Evolutionary conservation across 2,329 filamentous ascomycete species (phyloP), one percentile per base, ranked within the genome.

Genomic region (Neonectria coccinea): DNA sequence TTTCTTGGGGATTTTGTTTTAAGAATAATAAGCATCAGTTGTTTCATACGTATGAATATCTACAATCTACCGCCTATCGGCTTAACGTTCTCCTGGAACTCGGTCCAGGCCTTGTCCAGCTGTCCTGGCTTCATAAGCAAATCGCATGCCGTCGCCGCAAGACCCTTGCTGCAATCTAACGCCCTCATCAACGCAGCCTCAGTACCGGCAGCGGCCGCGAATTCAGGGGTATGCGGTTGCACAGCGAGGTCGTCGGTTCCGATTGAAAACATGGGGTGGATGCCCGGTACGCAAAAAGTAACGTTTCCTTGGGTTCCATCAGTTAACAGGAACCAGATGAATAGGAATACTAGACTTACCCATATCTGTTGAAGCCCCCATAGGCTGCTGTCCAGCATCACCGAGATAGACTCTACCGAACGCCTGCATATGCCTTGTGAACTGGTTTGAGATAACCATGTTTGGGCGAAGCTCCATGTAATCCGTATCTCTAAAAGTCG

Each of bases 351-450:
- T 6, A 2, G 7, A 44, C 59, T 51, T 61, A 64, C 70, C 70
- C 69, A 73, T 73, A 5, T 73, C 70, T 48, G 70, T 73, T 1
- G 70, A 73, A 10, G 67, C 70, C 2, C 67, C 70, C 63, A 70
- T 71, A 0, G 70, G 67, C 8, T 62, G 59, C 1, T 68, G 66
- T 11, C 63, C 60, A 0, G 65, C 42, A 6, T 65, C 66, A 0
- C 22, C 41, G 0, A 70, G 58, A 8, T 67, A 71, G 9, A 54
- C 52, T 47, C 65, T 50, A 0, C 69, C 70, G 1, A 73, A 69
- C 0, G 58, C 57, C 16, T 71, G 53, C 70, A 73, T 73, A 29
- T 73, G 70, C 7, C 51, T 62, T 3, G 70, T 68, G 4, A 73
- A 73, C 5, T 67, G 53, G 0, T 10, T 36, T 0, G 63, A 59